Base-by-base conservation (phyloP, 2,329 filamentous ascomycete species). In the Camillea tinctor region DNA sequence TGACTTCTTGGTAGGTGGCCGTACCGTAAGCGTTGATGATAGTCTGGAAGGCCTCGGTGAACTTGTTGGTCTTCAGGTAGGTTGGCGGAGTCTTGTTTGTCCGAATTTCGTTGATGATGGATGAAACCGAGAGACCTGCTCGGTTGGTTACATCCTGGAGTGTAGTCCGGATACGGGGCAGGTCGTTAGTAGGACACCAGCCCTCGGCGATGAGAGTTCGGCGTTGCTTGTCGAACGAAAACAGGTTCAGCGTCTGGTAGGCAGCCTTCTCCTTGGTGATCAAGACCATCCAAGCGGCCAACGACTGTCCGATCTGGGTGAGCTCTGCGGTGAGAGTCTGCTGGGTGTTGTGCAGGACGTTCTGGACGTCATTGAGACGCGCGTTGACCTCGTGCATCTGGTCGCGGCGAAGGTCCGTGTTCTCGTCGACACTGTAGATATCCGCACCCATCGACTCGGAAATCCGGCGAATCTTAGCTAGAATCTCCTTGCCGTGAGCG, bases 11-110 rank as follows among this genome's bases (percentile, higher is more conserved):
- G 78, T 99, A 99, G 67, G 96, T 98, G 62, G 95, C 91, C 50
- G 95, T 97, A 72, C 95, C 96, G 73, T 99, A 99, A 24, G 96
- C 95, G 71, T 99, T 94, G 75, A 99, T 96, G 75, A 99, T 99
- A 60, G 94, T 98, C 78, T 99, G 95, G 81, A 99, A 99, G 22
- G 90, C 95, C 71, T 97, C 89, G 2, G 96, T 99, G 74, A 98
- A 98, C 77, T 94, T 97, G 83, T 99, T 99, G 30, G 93, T 97
- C 81, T 96, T 96, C 76, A 97, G 87, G 76, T 96, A 98, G 0
- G 95, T 99, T 0, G 95, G 95, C 23, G 96, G 95, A 5, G 92
- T 98, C 83, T 97, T 98, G 79, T 93, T 97, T 50, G 94, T 98
- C 70, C 88, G 89, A 73, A 99, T 95, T 80, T 97, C 93, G 76